Conservation (phyloP, 805 yeast species). For the Wickerhamomyces canadensis region DNA sequence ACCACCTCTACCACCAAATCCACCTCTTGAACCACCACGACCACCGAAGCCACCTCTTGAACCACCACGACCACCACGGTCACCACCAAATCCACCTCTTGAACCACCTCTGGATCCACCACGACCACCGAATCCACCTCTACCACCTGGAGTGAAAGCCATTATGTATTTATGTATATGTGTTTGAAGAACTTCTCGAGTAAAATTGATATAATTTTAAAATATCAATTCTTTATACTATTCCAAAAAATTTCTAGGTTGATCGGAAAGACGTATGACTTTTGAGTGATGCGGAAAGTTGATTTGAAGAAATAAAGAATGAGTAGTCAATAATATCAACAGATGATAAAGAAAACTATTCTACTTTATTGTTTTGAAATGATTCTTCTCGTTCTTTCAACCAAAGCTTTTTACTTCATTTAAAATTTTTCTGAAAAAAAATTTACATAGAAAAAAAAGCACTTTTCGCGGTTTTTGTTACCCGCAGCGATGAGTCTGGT, state of each 20-base stretch:
- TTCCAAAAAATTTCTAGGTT: neutral
- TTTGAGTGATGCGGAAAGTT: no score
- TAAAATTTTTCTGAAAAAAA: conserved; percentile 2
- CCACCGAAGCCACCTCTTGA: conserved; percentile 28
- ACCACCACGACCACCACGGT: conserved; percentile 36
- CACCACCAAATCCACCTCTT: conserved; percentile 41
- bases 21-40: conserved; percentile 44
- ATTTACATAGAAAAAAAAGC: conserved; percentile 2
- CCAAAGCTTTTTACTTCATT: neutral
- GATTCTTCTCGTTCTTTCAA: no score
- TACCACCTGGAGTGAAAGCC: conserved; percentile 72
- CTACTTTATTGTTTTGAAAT: no score
- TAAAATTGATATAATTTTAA: neutral
- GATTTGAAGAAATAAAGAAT: neutral
- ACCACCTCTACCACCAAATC: conserved; percentile 40
- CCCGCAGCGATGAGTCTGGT: conserved; percentile 15
- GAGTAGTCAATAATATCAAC: neutral
- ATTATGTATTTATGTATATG: conserved; percentile 32
- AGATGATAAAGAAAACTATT: neutral
- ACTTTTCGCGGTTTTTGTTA: conserved; percentile 3
- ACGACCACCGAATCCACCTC: conserved; percentile 47
- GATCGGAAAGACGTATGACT: neutral
- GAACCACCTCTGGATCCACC: conserved; percentile 53
- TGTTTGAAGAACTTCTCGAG: neutral
- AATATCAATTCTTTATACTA: no score